Evolutionary conservation across 2,329 filamentous ascomycete genomes (phyloP), one percentile per base, ranked within the genome.

Genomic region (Arachnomyces sp.): DNA sequence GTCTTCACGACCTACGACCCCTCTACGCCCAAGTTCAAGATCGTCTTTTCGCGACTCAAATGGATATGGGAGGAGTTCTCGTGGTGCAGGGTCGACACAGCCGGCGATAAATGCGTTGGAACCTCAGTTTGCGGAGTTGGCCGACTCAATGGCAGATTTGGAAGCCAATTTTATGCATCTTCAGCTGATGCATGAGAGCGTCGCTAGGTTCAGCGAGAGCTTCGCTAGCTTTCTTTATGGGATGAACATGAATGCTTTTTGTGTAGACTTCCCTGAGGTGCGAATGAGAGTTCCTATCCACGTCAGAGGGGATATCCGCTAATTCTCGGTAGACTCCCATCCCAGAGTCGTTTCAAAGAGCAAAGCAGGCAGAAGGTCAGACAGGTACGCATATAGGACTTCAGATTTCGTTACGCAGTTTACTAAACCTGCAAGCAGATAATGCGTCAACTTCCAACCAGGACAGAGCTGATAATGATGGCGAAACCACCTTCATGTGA

Each of bases 211-310:
- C 65, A 90, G 83, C 63, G 92, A 98, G 72, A 93, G 85, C 57
- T 98, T 98, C 63, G 88, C 88, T 1, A 87, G 84, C 52, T 96
- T 98, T 55, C 67, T 98, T 34, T 98, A 96, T 55, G 92, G 92
- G 2, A 64, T 98, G 60, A 96, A 96, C 59, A 95, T 98, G 89
- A 96, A 95, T 63, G 92, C 92, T 1, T 98, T 96, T 61, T 96
- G 90, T 61, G 89, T 96, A 25, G 92, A 98, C 62, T 98, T 95
- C 50, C 86, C 88, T 0, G 92, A 98, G 78, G 88, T 88, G 66
- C 38, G 47, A 6, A 7, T 31, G 4, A 13, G 21, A 16, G 15
- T 31, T n/a, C 9, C 11, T 8, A 18, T 7, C 28, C 18, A 17
- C n/a, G 17, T 18, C 15, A 28, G 14, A 12, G 28, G 36, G 35